Conservation (phyloP, 2,329 filamentous ascomycete species). For the Colletotrichum incanum region DNA sequence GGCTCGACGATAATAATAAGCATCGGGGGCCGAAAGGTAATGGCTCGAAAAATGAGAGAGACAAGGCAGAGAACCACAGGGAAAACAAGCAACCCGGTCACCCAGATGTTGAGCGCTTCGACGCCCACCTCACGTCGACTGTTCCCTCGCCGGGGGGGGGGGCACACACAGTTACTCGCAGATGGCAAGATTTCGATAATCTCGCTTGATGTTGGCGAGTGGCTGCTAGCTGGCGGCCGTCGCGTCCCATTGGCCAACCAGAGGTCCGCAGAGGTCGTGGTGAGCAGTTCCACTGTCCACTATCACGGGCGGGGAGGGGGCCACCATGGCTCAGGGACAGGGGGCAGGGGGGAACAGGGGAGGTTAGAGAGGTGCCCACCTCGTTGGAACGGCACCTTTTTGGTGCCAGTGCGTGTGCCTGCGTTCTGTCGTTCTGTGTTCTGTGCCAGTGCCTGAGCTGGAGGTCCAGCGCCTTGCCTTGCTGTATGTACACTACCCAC, state of each 20-base stretch:
- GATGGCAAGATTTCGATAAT: slow-evolving; percentile 46
- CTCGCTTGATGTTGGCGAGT: slow-evolving; percentile 46
- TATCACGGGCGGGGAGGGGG: slow-evolving; percentile 31
- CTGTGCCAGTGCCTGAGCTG: background rate
- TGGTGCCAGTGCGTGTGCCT: background rate
- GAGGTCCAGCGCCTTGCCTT: background rate
- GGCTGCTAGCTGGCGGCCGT: slow-evolving; percentile 37
- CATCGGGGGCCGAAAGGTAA: slow-evolving; percentile 29
- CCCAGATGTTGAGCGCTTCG: slow-evolving; percentile 23
- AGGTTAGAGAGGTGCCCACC: slow-evolving; percentile 1
- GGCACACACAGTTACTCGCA: slow-evolving; percentile 29
- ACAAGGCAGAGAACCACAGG: slow-evolving; percentile 14
- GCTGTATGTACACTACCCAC: too few relatives aligned
- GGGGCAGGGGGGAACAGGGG: background rate
- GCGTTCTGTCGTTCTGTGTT: background rate
- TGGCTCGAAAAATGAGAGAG: slow-evolving; percentile 7
- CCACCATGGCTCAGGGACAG: background rate
- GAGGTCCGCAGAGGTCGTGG: slow-evolving; percentile 18
- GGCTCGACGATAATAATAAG: slow-evolving; percentile 38
- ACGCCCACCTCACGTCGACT: slow-evolving; percentile 18
- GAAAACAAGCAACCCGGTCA: slow-evolving; percentile 13
- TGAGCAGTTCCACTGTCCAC: slow-evolving; percentile 38
- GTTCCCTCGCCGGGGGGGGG: background rate
- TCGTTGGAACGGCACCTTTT: background rate
- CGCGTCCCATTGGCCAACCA: slow-evolving; percentile 37